Percentiles rank a stretch among this genome's conserved stretches.
Evolutionary conservation across 2,329 filamentous ascomycete species (phyloP).

Genomic region (Aspergillus bombycis): DNA sequence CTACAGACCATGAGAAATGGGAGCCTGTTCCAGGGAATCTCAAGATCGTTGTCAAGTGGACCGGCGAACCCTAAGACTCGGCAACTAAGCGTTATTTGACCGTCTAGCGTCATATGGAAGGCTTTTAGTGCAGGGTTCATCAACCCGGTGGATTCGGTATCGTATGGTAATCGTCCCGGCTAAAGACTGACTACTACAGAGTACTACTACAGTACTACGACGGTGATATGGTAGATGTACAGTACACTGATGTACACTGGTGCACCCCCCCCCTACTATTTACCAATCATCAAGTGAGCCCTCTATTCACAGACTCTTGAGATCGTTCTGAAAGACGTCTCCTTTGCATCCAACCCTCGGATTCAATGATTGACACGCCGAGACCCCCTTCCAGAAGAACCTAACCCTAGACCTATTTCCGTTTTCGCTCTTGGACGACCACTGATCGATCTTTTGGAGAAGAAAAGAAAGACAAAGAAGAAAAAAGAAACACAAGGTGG

Average conservation of each 20-base stretch:
- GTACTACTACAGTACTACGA: background rate
- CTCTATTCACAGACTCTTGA: background rate
- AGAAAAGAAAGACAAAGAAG: background rate
- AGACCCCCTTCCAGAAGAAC: background rate
- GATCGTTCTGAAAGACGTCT: background rate
- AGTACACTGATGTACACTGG: background rate
- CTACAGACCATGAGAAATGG: slow-evolving; percentile 8
- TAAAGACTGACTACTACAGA: background rate
- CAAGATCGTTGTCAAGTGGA: slow-evolving; percentile 6
- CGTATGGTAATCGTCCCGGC: background rate
- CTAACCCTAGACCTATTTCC: background rate
- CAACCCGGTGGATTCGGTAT: background rate
- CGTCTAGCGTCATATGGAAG: background rate
- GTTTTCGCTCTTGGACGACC: background rate
- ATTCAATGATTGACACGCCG: background rate
- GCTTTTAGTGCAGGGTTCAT: slow-evolving; percentile 4
- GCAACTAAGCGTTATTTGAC: slow-evolving; percentile 5
- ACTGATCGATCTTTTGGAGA: background rate
- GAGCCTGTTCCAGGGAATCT: slow-evolving; percentile 1
- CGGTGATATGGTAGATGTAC: background rate
- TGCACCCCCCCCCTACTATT: background rate
- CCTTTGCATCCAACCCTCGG: no score
- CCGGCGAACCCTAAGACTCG: slow-evolving; percentile 1
- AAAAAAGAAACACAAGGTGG: background rate
- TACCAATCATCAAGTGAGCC: background rate